Conservation (phyloP, 495 filamentous ascomycete genomes). For the Tirmania nivea region DNA sequence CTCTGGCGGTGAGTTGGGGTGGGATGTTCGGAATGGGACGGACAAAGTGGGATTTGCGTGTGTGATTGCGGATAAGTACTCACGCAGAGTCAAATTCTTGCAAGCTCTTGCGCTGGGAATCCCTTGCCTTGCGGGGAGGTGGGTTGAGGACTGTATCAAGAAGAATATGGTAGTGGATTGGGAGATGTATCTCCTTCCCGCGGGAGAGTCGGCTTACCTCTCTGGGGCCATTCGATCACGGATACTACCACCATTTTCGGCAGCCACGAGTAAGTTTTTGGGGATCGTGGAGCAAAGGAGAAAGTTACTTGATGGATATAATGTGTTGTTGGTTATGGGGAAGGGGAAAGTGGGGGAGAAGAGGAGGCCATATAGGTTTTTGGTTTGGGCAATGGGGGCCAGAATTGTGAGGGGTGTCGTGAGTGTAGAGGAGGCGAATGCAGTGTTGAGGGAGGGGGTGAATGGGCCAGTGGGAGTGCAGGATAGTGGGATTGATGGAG, state of each 20-base stretch:
- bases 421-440: slow-evolving; percentile 34
- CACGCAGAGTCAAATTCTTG: slow-evolving; percentile 80
- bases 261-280: slow-evolving; percentile 32
- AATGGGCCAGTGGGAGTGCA: slow-evolving; percentile 47
- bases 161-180: slow-evolving; percentile 42
- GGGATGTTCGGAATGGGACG: slow-evolving; percentile 22
- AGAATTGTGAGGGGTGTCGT: slow-evolving; percentile 37
- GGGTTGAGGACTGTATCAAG: slow-evolving; percentile 54
- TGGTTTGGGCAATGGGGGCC: slow-evolving; percentile 61
- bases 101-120: slow-evolving; percentile 81
- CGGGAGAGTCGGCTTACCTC: slow-evolving; percentile 58
- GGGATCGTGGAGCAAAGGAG: slow-evolving; percentile 35
- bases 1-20: slow-evolving; percentile 3
- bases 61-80: slow-evolving; percentile 69
- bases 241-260: slow-evolving; percentile 35
- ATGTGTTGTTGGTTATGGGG: slow-evolving; percentile 55
- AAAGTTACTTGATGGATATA: slow-evolving; percentile 40
- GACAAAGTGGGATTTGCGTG: slow-evolving; percentile 50
- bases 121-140: slow-evolving; percentile 59
- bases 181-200: slow-evolving; percentile 62
- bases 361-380: slow-evolving; percentile 41
- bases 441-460: slow-evolving; percentile 28
- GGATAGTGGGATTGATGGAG: slow-evolving; percentile 35
- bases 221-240: slow-evolving; percentile 59
- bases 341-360: slow-evolving; percentile 35